Percentiles rank a stretch among this genome's conserved stretches.
phyloP scores from a whole-genome alignment of 768 basidiomycete genomes.

The Lactarius indigo region DNA sequence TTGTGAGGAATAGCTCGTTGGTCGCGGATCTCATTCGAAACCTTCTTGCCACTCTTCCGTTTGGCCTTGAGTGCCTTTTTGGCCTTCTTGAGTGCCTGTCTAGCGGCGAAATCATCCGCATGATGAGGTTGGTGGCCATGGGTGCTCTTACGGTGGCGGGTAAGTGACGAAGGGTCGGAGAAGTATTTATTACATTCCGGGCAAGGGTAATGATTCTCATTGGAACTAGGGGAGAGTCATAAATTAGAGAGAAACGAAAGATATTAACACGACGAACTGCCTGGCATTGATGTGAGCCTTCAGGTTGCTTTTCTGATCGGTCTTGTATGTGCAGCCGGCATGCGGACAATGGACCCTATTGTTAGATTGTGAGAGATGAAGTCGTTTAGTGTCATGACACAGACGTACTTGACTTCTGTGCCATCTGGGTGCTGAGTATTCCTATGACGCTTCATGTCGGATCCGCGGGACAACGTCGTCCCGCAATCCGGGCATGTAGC shows the following conservation, averaged over 20 bases:
- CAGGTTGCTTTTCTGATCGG: slow-evolving; percentile 6
- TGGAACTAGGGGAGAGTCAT: background rate
- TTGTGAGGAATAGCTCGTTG: background rate
- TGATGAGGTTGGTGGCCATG: slow-evolving; percentile 18
- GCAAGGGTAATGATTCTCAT: background rate
- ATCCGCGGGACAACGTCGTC: background rate
- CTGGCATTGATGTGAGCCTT: background rate
- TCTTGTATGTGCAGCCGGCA: background rate
- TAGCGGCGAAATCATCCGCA: background rate
- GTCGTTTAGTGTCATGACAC: background rate
- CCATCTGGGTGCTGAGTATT: slow-evolving; percentile 11
- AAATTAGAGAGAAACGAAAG: background rate
- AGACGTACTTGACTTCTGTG: slow-evolving; percentile 11
- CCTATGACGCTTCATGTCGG: slow-evolving; percentile 17
- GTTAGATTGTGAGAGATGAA: background rate
- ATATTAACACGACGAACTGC: slow-evolving; percentile 9
- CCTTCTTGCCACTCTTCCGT: background rate
- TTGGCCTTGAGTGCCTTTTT: background rate
- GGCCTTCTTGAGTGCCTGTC: background rate
- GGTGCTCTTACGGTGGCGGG: slow-evolving; percentile 5
- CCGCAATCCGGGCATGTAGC: slow-evolving; percentile 10
- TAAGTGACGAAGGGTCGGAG: slow-evolving; percentile 9
- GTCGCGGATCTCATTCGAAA: background rate
- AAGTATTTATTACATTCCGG: background rate
- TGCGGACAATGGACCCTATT: slow-evolving; percentile 10